Evolutionary conservation across 495 filamentous ascomycete genomes (phyloP).

Genomic region (Xylaria intraflava): DNA sequence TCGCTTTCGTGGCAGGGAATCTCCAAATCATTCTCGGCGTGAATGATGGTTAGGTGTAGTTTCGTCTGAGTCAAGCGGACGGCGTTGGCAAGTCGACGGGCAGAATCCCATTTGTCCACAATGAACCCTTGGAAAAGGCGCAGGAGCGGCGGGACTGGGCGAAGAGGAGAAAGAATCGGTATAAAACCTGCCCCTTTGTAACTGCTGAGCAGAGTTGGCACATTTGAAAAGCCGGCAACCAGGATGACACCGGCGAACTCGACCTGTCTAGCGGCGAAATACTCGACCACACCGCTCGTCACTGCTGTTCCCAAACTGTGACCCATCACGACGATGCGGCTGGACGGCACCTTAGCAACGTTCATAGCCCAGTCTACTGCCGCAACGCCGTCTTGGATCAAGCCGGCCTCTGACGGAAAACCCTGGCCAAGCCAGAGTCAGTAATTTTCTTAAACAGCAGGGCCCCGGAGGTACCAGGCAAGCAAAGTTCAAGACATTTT

Average conservation of each 20-base stretch:
- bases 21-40: conserved; percentile 67
- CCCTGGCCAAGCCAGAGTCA: conserved; percentile 34
- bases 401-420: conserved; percentile 68
- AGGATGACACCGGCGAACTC: conserved; percentile 68
- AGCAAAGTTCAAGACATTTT: background rate
- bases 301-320: conserved; percentile 89
- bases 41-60: conserved; percentile 64
- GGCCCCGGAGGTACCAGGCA: background rate
- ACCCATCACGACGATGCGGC: conserved; percentile 73
- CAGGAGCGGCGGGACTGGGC: conserved; percentile 37
- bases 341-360: conserved; percentile 55
- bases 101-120: conserved; percentile 49
- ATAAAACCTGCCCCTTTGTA: conserved; percentile 65
- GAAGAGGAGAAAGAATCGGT: conserved; percentile 70
- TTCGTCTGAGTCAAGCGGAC: conserved; percentile 43
- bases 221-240: conserved; percentile 68
- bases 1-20: conserved; percentile 64
- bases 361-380: conserved; percentile 64
- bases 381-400: conserved; percentile 72
- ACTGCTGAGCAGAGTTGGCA: conserved; percentile 59
- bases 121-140: conserved; percentile 33
- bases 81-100: conserved; percentile 36
- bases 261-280: conserved; percentile 44
- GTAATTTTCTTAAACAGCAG: background rate
- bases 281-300: conserved; percentile 61